Evolutionary conservation across 768 basidiomycete species (phyloP).

Genomic region (Podaxis sp.): DNA sequence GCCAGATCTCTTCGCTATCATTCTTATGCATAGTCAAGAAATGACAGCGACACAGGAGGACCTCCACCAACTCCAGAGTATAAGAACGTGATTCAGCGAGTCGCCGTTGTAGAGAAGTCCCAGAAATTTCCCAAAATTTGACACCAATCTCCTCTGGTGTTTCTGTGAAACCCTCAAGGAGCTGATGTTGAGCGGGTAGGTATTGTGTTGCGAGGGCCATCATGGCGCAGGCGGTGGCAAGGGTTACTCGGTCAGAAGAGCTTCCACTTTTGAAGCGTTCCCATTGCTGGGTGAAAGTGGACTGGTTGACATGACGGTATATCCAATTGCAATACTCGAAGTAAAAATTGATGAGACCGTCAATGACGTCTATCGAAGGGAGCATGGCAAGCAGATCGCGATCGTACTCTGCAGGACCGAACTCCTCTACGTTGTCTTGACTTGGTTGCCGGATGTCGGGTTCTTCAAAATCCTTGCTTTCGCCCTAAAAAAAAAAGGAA

Average conservation of each 20-base stretch:
- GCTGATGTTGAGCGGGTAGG: constrained; percentile 60
- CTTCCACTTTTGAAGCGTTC: constrained; percentile 67
- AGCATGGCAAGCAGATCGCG: constrained; percentile 67
- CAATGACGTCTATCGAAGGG: constrained; percentile 66
- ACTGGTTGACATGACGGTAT: constrained; percentile 72
- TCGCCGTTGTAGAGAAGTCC: constrained; percentile 60
- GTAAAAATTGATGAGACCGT: constrained; percentile 72
- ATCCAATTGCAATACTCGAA: constrained; percentile 90
- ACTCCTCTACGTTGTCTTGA: constrained; percentile 48
- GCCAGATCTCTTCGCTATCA: constrained; percentile 82
- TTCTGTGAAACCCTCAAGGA: constrained; percentile 52
- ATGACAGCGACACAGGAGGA: constrained; percentile 66
- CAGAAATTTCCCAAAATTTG: constrained; percentile 71
- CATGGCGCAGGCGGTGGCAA: constrained; percentile 72
- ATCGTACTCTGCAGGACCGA: constrained; percentile 59
- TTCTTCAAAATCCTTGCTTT: constrained; percentile 51
- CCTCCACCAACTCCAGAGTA: constrained; percentile 73
- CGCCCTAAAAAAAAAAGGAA: constrained; percentile 32
- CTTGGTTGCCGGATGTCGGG: constrained; percentile 51
- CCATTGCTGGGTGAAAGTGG: constrained; percentile 64
- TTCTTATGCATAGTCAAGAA: constrained; percentile 72
- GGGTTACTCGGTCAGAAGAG: constrained; percentile 62
- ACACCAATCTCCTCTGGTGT: constrained; percentile 56
- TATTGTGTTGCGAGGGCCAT: constrained; percentile 75
- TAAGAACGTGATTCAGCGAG: constrained; percentile 58